These are phyloP conservation scores for Pestalotiopsis fici DNA, from an alignment of 2,329 filamentous ascomycete species.

Conservation along the genomic window DNA sequence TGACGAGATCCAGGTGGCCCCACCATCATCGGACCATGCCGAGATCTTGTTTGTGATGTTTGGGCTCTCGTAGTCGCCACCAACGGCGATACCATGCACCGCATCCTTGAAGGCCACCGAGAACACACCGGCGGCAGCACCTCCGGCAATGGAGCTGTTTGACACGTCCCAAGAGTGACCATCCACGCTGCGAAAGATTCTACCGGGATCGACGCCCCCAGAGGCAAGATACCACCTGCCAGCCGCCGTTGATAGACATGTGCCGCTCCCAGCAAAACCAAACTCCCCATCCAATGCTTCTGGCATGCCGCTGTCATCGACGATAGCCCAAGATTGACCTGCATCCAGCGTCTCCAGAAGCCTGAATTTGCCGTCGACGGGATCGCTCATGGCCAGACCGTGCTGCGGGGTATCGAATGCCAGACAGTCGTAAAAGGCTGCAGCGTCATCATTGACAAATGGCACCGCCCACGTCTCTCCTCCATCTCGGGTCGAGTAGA, in stretches of 20 bases:
- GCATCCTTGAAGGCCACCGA: constrained; percentile 31
- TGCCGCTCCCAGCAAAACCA: constrained; percentile 34
- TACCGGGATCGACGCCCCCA: constrained; percentile 27
- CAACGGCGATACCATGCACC: constrained; percentile 27
- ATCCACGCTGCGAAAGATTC: constrained; percentile 27
- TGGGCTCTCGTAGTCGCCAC: constrained; percentile 29
- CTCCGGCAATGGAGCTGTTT: constrained; percentile 24
- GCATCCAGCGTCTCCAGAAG: constrained; percentile 32
- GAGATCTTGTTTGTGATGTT: constrained; percentile 20
- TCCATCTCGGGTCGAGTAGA: constrained; percentile 30
- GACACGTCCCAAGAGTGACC: constrained; percentile 26
- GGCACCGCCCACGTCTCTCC: constrained; percentile 26
- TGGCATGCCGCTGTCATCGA: constrained; percentile 25
- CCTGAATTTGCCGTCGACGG: constrained; percentile 31
- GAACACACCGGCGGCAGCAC: constrained; percentile 29
- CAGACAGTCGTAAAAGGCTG: constrained; percentile 35
- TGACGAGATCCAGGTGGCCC: constrained; percentile 26
- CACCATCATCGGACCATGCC: constrained; percentile 32
- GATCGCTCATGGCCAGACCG: constrained; percentile 33
- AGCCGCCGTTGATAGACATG: constrained; percentile 28
- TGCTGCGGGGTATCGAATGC: constrained; percentile 24
- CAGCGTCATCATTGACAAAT: constrained; percentile 27
- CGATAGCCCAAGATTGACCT: constrained; percentile 25
- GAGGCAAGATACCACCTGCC: constrained; percentile 29
- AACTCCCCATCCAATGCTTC: constrained; percentile 27